These are phyloP conservation scores for Casuarina equisetifolia DNA, from an alignment of 306 rosid genomes.

Conservation along the genomic window DNA sequence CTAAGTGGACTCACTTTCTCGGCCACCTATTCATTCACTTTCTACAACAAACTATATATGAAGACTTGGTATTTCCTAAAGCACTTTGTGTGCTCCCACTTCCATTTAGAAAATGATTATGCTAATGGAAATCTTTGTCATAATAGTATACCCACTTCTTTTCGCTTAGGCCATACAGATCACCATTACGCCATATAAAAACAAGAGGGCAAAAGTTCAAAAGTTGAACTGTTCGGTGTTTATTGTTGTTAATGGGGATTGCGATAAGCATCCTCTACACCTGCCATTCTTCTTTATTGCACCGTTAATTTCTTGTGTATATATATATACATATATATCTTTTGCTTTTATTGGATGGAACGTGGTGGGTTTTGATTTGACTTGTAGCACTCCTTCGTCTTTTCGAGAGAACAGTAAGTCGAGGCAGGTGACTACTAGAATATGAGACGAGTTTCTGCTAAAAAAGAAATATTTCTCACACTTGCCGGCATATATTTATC, in stretches of 20 bases:
- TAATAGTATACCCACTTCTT: slow-evolving; percentile 49
- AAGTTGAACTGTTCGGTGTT: slow-evolving; percentile 8
- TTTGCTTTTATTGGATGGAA: slow-evolving; percentile 13
- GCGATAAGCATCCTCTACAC: slow-evolving; percentile 23
- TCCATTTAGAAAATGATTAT: slow-evolving; percentile 50
- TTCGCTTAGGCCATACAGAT: neutral
- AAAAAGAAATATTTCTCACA: neutral
- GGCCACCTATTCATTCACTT: slow-evolving; percentile 37
- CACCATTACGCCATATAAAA: slow-evolving; percentile 26
- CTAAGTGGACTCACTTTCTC: slow-evolving; percentile 55
- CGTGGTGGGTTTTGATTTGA: slow-evolving; percentile 34
- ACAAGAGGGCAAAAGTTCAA: neutral
- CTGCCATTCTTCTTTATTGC: slow-evolving; percentile 7
- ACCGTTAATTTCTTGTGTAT: neutral
- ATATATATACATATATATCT: neutral
- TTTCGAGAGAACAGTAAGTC: neutral
- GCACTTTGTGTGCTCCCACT: slow-evolving; percentile 51
- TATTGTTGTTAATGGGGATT: slow-evolving; percentile 9
- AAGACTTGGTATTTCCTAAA: slow-evolving; percentile 40
- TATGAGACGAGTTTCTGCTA: neutral
- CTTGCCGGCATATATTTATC: too few species aligned
- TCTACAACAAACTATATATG: slow-evolving; percentile 23
- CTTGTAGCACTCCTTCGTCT: slow-evolving; percentile 16
- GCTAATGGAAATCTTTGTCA: slow-evolving; percentile 43
- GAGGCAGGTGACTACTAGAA: slow-evolving; percentile 9